Base-by-base conservation (phyloP, 2,329 filamentous ascomycete species). In the Fusarium sp. region DNA sequence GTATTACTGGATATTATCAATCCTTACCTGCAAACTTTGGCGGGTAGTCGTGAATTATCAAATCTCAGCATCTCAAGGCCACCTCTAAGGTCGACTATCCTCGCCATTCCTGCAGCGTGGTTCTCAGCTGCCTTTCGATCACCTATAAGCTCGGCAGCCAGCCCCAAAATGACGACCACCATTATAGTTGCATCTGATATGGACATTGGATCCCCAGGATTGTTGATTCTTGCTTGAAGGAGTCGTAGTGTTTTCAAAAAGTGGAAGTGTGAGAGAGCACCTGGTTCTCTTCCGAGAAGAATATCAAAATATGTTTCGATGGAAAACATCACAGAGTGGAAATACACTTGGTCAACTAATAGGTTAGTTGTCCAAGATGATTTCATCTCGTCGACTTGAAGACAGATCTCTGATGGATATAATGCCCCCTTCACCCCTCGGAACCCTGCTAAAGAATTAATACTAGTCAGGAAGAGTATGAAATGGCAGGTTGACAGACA, bases 11-110 rank as follows among this genome's bases (percentile, higher is more conserved):
- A 14, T 3, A 1, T 0, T 0, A 4, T 5, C 2, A 18, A 2
- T 1, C 27, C n/a, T 52, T 6, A 67, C 69, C 70, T 68, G 61
- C 69, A 72, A 1, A 71, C 68, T 11, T 72, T 72, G 25, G 67
- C 61, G 0, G 67, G 69, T 2, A 72, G 15, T 11, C 67, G 59
- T 8, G 63, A 46, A 8, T 68, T 71, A 27, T 67, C 65, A 14
- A 61, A 69, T 8, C 49, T 54, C 2, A 72, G 31, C 46, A 60
- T 62, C 20, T 49, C 56, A 3, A 72, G 51, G 0, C 69, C 69
- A 8, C 67, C 70, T 33, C 70, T 50, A 9, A 72, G 15, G 17
- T 50, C 45, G 2, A 72, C 67, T 41, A 71, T 72, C 18, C 31
- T 72, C 3, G 37, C 39, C 41, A 72, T 55, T 0, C 70, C 69